Evolutionary conservation across 2,329 filamentous ascomycete genomes (phyloP).

Genomic region (Xylaria sp.): DNA sequence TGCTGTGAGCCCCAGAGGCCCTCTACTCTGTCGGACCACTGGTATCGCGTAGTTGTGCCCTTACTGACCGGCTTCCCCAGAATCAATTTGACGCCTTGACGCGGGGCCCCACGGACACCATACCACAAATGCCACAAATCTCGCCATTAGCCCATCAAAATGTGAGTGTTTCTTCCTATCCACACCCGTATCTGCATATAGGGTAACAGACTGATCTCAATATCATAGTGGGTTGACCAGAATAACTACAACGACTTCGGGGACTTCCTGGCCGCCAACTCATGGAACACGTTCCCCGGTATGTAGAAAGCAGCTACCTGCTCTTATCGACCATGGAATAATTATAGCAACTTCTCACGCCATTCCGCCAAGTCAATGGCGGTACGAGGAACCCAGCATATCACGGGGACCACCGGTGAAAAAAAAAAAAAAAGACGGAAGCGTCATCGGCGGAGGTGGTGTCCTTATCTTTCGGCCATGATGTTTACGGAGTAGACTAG

Average conservation of each 20-base stretch:
- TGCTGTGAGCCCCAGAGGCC: not conserved
- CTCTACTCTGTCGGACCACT: not conserved
- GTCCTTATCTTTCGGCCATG: slow-evolving; percentile 15
- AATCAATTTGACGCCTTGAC: slow-evolving; percentile 45
- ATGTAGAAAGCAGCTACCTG: slow-evolving; percentile 20
- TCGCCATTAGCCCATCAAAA: slow-evolving; percentile 18
- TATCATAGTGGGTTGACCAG: slow-evolving; percentile 37
- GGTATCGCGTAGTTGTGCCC: not conserved
- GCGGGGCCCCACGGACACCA: slow-evolving; percentile 35
- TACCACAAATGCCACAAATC: slow-evolving; percentile 36
- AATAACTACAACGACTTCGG: slow-evolving; percentile 40
- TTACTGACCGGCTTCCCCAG: slow-evolving; percentile 34
- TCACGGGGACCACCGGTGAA: not conserved
- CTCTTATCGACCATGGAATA: not conserved
- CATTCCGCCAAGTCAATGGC: slow-evolving; percentile 3
- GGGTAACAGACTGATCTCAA: slow-evolving; percentile 14
- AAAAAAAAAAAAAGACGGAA: not conserved
- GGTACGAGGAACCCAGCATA: not conserved
- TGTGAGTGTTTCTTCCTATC: slow-evolving; percentile 26
- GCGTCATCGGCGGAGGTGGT: slow-evolving; percentile 1
- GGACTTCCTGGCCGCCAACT: slow-evolving; percentile 36
- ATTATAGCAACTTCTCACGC: slow-evolving; percentile 7
- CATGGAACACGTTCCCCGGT: slow-evolving; percentile 39
- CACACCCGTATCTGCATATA: not conserved
- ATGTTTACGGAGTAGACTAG: not conserved